Evolutionary conservation across 192 early-diverging fungal genomes (phyloP), one percentile per base, ranked within the genome.

Genomic region (Gamsiella multidivaricata): DNA sequence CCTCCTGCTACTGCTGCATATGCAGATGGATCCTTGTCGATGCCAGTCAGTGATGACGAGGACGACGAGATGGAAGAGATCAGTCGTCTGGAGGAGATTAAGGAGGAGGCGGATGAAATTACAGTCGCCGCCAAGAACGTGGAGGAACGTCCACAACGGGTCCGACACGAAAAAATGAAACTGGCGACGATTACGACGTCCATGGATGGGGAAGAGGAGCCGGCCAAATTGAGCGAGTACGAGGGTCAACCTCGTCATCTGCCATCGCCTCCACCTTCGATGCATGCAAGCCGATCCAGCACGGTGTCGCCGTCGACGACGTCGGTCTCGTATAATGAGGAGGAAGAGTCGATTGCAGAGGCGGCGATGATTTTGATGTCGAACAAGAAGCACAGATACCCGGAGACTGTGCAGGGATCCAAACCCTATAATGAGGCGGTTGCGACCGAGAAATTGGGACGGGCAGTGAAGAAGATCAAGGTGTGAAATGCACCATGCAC

Each of bases 41-140:
- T 87, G 83, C 85, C 85, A 11, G 85, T 83, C 32, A 71, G 84
- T 2, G 83, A 83, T 33, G 85, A 80, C 32, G 81, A 82, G 34
- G 85, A 84, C 43, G 58, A 73, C 14, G 57, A 50, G 32, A 53
- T 67, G 43, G 49, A 66, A 14, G 70, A 64, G 20, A 29, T 62
- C 32, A 52, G 12, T 31, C 61, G 70, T 15, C 20, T 73, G 41
- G 61, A 73, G 37, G 61, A 73, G 52, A 73, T 65, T 31, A 64
- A 73, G 56, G 70, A 78, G 46, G 74, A 78, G 15, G 64, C 65
- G 22, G 65, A 62, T 0, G 50, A 67, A 22, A 12, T 9, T 5
- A 45, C 3, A 2, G 45, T 31, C 17, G 26, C 42, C 2, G 49
- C 28, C 33, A 36, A 42, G 26, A 8, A 25, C n/a, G 28, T 22